phyloP scores from a whole-genome alignment of 805 yeast genomes.

The Barnettozyma botsteinii region DNA sequence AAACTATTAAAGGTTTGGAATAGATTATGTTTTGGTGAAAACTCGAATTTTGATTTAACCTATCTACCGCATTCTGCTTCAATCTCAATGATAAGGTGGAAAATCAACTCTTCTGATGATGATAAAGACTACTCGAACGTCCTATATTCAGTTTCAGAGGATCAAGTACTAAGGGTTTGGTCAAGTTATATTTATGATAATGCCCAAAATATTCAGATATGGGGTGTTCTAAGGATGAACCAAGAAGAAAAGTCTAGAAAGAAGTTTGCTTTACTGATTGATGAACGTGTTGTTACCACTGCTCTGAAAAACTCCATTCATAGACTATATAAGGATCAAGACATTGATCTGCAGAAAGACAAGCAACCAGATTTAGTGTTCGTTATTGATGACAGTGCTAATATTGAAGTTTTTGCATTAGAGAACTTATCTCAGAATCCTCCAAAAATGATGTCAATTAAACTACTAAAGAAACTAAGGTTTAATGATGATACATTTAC shows the following conservation, averaged over 20 bases:
- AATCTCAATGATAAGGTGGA: constrained; percentile 58
- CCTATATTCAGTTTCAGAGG: constrained; percentile 61
- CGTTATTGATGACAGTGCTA: constrained; percentile 36
- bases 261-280: constrained; percentile 35
- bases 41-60: constrained; percentile 59
- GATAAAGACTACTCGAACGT: constrained; percentile 38
- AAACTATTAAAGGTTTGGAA: constrained; percentile 73
- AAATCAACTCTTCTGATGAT: constrained; percentile 25
- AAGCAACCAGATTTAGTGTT: constrained; percentile 39
- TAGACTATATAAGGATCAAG: constrained; percentile 18
- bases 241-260: constrained; percentile 11
- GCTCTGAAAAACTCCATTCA: constrained; percentile 16
- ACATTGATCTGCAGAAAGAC: constrained; percentile 18
- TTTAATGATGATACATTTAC: constrained; percentile 25
- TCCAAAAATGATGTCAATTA: constrained; percentile 45
- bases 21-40: constrained; percentile 59
- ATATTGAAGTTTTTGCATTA: constrained; percentile 39
- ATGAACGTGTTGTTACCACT: constrained; percentile 32
- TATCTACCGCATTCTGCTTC: constrained; percentile 60
- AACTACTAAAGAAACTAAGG: constrained; percentile 28
- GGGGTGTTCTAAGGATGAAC: constrained; percentile 42
- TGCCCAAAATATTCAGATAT: constrained; percentile 49
- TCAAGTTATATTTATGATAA: constrained; percentile 55
- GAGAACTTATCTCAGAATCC: constrained; percentile 48
- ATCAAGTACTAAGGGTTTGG: constrained; percentile 61